A percentile compares a stretch with the other conserved stretches of the same genome.
These are phyloP conservation scores for Coccomyxa subellipsoidea DNA, from an alignment of 163 green algal species.

Conservation along the genomic window DNA sequence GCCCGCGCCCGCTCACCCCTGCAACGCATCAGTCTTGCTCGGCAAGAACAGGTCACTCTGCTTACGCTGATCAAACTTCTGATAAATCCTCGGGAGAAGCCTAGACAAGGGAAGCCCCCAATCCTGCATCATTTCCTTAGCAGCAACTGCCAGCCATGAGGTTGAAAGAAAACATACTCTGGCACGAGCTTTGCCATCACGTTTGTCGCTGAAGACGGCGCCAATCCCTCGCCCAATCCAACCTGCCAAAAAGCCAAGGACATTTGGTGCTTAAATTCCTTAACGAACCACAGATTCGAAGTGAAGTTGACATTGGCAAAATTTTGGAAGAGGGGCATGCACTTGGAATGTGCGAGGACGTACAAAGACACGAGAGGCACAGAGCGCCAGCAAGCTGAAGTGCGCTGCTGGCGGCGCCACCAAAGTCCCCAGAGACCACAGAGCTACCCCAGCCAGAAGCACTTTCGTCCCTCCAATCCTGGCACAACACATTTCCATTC, in stretches of 20 bases:
- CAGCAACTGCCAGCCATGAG: too few species aligned
- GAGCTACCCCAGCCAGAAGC: constrained; percentile 72
- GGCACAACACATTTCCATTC: too few species aligned
- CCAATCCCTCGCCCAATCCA: constrained; percentile 94
- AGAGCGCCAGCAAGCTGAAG: constrained; percentile 67
- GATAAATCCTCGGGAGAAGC: too few species aligned
- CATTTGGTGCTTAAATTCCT: too few species aligned
- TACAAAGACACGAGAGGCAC: constrained; percentile 59
- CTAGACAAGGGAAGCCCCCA: too few species aligned
- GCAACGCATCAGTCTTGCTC: constrained; percentile 1
- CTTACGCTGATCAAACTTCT: background rate
- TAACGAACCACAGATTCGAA: too few species aligned
- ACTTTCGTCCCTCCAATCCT: constrained; percentile 87
- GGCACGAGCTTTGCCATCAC: constrained; percentile 85
- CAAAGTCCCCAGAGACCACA: constrained; percentile 87
- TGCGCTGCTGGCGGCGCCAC: constrained; percentile 75
- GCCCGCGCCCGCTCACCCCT: constrained; percentile 75
- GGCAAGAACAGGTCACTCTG: background rate
- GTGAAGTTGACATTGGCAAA: too few species aligned
- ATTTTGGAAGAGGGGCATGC: too few species aligned
- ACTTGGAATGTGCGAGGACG: constrained; percentile 8
- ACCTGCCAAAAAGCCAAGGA: constrained; percentile 51
- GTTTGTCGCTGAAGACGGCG: constrained; percentile 87
- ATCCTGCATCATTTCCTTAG: too few species aligned
- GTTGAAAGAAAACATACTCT: constrained; percentile 33